Conservation (phyloP, 331 rosid genomes). For the Quercus phellos region DNA sequence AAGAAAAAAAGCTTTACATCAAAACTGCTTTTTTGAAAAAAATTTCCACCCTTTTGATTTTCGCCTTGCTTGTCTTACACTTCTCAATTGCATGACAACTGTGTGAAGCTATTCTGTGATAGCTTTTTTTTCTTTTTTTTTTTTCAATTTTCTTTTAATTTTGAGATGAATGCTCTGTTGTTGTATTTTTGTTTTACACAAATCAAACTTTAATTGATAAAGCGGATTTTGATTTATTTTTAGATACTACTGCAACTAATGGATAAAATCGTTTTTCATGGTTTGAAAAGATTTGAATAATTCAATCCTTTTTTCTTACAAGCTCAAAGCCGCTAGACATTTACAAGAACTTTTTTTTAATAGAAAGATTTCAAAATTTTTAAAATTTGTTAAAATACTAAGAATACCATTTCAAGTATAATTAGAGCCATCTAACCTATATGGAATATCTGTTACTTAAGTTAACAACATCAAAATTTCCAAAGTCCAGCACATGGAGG, state of each 20-base stretch:
- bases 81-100: no score
- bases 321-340: no score
- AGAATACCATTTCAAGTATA: neutral
- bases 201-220: neutral
- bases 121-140: no score
- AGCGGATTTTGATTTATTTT: neutral
- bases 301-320: no score
- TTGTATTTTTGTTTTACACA: no score
- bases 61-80: neutral
- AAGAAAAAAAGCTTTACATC: neutral
- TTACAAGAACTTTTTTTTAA: no score
- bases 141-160: no score
- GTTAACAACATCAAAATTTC: neutral
- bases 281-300: neutral
- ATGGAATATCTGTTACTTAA: neutral
- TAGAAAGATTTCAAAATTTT: neutral
- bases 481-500: neutral
- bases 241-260: neutral
- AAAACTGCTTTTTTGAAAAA: neutral
- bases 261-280: neutral
- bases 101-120: no score
- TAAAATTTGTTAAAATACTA: neutral
- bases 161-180: no score
- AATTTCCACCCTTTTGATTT: neutral
- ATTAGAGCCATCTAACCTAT: neutral